A percentile compares a stretch with the other conserved stretches of the same genome.
Conservation (phyloP, 345 rosid genomes). For the Hibiscus tridactylites region DNA sequence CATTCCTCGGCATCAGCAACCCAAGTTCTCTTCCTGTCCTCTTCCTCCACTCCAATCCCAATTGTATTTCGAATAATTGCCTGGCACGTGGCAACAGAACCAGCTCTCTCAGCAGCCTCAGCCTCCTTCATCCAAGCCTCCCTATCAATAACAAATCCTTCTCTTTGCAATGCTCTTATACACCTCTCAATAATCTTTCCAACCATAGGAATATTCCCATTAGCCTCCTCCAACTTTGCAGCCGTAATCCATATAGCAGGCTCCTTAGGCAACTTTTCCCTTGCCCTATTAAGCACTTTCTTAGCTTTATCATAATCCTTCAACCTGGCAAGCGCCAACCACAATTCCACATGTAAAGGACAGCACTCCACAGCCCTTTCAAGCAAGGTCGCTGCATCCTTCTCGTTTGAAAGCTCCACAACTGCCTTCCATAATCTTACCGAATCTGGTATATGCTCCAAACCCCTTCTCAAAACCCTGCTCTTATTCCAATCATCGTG, state of each 20-base stretch:
- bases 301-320: conserved; percentile 71
- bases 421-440: conserved; percentile 92
- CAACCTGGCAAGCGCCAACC: conserved; percentile 82
- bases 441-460: conserved; percentile 79
- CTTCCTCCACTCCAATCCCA: conserved; percentile 88
- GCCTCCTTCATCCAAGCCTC: conserved; percentile 96
- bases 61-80: conserved; percentile 67
- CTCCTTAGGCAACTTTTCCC: conserved; percentile 65
- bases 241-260: conserved; percentile 94
- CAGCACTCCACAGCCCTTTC: conserved; percentile 94
- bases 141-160: conserved; percentile 78
- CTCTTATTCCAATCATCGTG: conserved; percentile 63
- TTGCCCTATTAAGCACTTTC: conserved; percentile 72
- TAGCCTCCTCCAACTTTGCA: conserved; percentile 93
- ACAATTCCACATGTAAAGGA: conserved; percentile 78
- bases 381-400: conserved; percentile 68
- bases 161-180: conserved; percentile 73
- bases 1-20: conserved; percentile 98
- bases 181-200: conserved; percentile 91
- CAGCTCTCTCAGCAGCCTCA: conserved; percentile 82
- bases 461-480: conserved; percentile 77
- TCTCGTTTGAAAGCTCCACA: conserved; percentile 69
- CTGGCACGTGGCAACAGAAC: conserved; percentile 77
- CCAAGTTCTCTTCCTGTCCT: conserved; percentile 97
- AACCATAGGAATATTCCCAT: conserved; percentile 67